Evolutionary conservation across 2,329 filamentous ascomycete genomes (phyloP), one percentile per base, ranked within the genome.

Genomic region (Teratosphaeriaceae sp.): DNA sequence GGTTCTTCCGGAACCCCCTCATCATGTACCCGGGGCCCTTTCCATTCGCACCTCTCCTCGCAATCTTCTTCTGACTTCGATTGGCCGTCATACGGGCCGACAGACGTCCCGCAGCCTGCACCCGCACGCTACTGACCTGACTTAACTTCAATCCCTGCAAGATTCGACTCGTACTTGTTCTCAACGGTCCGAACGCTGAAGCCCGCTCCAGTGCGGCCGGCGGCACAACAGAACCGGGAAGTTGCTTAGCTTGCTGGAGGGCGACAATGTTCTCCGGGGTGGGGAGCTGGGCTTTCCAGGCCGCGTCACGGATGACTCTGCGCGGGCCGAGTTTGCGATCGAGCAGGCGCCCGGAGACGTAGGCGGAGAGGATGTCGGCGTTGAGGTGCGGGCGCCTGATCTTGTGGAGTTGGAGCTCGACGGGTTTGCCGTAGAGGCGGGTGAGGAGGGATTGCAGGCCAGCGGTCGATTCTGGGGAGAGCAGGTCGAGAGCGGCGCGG

Each of bases 11-110:
- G 37, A 56, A 56, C 6, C 56, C 56, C 47, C 56, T 47, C 18
- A 57, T 27, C 43, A 61, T 53, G 22, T 51, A 54, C 7, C 54
- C 55, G 1, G 53, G 46, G 4, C 51, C 52, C 45, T 59, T 59
- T 12, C 45, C 51, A 31, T 55, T 57, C 21, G 54, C 49, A 46
- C 58, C 58, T 43, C 52, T 43, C 35, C 57, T 47, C 27, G 58
- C 53, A 39, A 51, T 54, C 53, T 61, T 61, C 47, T 48, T 47
- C 12, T 53, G 50, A 34, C 48, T 48, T 45, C 55, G 44, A 45
- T 62, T 58, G 46, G 59, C 59, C 23, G 59, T 61, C 44, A 62
- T 53, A 42, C 59, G 57, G 52, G 58, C 56, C n/a, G 54, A 54
- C 44, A 62, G 44, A 54, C 59, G 58, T 42, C 59, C 59, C 2